phyloP scores from a whole-genome alignment of 139 green algal genomes.

The Closterium sp. region DNA sequence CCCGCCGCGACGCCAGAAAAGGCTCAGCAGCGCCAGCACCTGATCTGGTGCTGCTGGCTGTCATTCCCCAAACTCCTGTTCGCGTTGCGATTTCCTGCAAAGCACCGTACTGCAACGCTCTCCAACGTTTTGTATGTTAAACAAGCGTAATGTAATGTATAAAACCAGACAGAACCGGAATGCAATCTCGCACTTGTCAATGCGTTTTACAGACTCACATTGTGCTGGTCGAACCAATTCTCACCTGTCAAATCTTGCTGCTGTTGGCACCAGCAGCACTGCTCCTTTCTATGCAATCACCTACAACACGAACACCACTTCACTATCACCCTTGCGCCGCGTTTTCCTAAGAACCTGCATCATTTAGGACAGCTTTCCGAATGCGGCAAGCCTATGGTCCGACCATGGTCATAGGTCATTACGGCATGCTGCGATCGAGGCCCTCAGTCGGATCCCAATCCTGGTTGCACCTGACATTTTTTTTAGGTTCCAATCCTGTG shows the following conservation, averaged over 20 bases:
- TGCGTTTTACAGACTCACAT: neutral
- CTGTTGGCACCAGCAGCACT: neutral
- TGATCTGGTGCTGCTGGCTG: neutral
- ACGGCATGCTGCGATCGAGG: neutral
- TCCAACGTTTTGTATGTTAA: neutral
- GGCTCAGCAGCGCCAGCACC: neutral
- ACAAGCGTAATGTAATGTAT: neutral
- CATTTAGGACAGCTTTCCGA: neutral
- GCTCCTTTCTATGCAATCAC: neutral
- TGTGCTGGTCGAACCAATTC: neutral
- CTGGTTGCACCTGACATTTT: too few relatives aligned
- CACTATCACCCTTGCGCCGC: neutral
- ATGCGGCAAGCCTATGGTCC: neutral
- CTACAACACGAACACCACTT: neutral
- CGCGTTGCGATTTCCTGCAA: too few relatives aligned
- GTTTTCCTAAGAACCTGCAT: neutral
- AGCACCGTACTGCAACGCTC: neutral
- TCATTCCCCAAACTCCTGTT: neutral
- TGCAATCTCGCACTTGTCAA: neutral
- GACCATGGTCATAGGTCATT: neutral
- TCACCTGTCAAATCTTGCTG: neutral
- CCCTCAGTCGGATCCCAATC: too few relatives aligned
- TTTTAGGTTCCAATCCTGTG: too few relatives aligned
- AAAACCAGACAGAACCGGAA: neutral
- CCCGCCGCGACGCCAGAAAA: neutral